Evolutionary conservation across 257 asterid genomes (phyloP), one percentile per base, ranked within the genome.

Genomic region (Petrea volubilis): DNA sequence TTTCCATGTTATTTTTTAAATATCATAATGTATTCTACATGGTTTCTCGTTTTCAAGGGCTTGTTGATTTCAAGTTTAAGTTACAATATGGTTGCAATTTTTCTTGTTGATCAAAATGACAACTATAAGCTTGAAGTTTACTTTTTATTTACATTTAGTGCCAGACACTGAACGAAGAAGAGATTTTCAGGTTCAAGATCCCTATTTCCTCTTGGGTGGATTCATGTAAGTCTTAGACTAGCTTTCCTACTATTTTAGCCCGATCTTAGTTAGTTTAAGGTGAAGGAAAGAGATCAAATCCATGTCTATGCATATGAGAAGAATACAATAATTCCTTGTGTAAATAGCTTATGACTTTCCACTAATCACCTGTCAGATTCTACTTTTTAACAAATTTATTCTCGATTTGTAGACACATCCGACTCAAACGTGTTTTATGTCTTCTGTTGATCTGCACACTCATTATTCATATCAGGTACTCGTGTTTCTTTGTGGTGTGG

Each of bases 401-500:
- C 31, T 77, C 72, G 62, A 55, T 76, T 67, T 91, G 86, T 93
- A 94, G 98, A 94, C 99, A 27, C 99, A 94, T 88, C 99, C 99
- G 36, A 81, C 96, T 13, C 99, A 94, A 69, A 91, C 97, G 11
- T 94, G 99, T 76, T 94, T 94, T 57, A 91, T 91, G 99, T 94
- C 99, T 52, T 94, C 99, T 0, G 95, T 94, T 60, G 98, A 94
- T 85, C 91, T 94, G 77, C 99, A 94, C 85, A 94, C 99, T 55
- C 99, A 94, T 83, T 94, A 91, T 71, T 94, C 99, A 15, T 94
- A 91, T 79, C 99, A 94, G 99, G 99, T 91, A 91, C 59, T 40
- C 24, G 1, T 6, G 25, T 71, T 2, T 74, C 46, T 51, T 56
- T 50, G 3, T 10, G 14, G 18, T 3, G 52, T 55, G 55, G 34